Percentiles rank a stretch among this genome's conserved stretches.
phyloP scores from a whole-genome alignment of 2,329 filamentous ascomycete species.

The Diaporthe vexans region DNA sequence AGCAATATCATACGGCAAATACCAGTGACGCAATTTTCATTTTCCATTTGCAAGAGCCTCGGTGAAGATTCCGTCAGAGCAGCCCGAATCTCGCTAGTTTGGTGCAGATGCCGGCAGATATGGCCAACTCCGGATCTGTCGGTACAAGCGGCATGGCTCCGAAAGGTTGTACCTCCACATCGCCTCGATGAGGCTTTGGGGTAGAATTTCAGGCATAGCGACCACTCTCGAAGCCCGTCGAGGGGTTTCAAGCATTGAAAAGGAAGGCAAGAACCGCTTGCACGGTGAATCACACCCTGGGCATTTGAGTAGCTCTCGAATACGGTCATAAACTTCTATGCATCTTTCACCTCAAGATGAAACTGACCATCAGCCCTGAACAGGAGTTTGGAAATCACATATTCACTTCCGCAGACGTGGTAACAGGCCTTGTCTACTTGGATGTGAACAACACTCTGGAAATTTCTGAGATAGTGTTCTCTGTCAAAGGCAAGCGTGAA shows the following conservation, averaged over 20 bases:
- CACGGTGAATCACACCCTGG: too few species aligned
- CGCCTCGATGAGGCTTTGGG: too few species aligned
- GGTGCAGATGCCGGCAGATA: not conserved
- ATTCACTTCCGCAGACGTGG: not conserved
- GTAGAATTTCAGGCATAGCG: not conserved
- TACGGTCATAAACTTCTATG: too few species aligned
- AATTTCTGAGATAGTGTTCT: conserved; percentile 2
- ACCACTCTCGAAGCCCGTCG: not conserved
- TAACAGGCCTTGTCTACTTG: conserved; percentile 12
- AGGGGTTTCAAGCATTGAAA: not conserved
- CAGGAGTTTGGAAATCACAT: not conserved
- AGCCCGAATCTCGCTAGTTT: too few species aligned
- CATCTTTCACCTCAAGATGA: not conserved
- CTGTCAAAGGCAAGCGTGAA: conserved; percentile 5
- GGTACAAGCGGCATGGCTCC: not conserved
- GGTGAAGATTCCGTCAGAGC: too few species aligned
- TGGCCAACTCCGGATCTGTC: not conserved
- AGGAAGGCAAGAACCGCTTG: not conserved
- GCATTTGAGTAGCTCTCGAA: too few species aligned
- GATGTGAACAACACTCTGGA: not conserved
- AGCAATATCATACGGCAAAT: too few species aligned
- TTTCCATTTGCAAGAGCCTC: too few species aligned
- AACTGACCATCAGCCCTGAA: not conserved
- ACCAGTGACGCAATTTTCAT: too few species aligned
- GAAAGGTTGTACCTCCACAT: not conserved